phyloP scores from a whole-genome alignment of 164 flowering plant species.

The Annona cherimola region DNA sequence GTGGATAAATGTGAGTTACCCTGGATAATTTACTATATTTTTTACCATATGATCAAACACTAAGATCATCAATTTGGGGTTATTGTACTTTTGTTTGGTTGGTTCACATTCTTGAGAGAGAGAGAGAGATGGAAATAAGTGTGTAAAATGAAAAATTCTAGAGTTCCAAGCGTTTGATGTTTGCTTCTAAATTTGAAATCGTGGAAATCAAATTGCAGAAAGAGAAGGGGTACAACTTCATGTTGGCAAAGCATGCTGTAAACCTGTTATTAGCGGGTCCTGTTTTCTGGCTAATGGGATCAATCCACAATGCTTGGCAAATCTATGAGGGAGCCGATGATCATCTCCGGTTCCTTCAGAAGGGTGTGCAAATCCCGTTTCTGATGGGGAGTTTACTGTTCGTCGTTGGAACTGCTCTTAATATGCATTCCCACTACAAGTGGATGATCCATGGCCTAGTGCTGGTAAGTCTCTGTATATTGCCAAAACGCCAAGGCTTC shows the following conservation, averaged over 20 bases:
- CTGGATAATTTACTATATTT: too few species aligned
- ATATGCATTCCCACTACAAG: constrained; percentile 36
- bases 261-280: constrained; percentile 80
- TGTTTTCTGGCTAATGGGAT: constrained; percentile 71
- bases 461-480: constrained; percentile 1
- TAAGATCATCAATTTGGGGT: too few species aligned
- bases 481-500: too few species aligned
- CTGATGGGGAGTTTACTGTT: constrained; percentile 66
- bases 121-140: too few species aligned
- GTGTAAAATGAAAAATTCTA: too few species aligned
- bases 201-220: constrained; percentile 27
- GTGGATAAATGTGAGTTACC: too few species aligned
- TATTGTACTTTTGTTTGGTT: too few species aligned
- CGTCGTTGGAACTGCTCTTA: constrained; percentile 59
- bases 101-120: too few species aligned
- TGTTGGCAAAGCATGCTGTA: constrained; percentile 48
- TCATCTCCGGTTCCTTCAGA: constrained; percentile 73
- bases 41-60: too few species aligned
- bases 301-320: constrained; percentile 80
- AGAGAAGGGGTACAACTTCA: constrained; percentile 36
- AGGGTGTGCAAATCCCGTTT: constrained; percentile 69
- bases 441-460: constrained; percentile 39
- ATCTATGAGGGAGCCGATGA: constrained; percentile 84
- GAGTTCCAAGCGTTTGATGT: too few species aligned
- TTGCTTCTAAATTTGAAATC: too few species aligned